Base-by-base conservation (phyloP, 495 filamentous ascomycete species). In the Aspergillus coremiiformis region DNA sequence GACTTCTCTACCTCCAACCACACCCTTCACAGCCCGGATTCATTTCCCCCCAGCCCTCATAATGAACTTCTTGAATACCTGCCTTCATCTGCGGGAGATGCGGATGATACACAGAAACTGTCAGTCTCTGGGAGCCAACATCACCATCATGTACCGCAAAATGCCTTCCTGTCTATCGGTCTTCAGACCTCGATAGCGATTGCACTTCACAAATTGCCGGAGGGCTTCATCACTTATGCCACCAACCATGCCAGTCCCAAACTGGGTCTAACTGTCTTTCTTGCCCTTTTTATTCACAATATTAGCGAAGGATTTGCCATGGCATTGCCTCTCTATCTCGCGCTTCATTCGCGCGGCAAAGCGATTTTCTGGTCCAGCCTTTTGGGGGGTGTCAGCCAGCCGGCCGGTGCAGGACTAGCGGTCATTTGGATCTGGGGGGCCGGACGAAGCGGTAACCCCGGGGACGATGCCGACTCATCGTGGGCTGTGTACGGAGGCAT, bases 221-320 rank as follows among this genome's bases (percentile, higher is more conserved):
- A 98, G 69, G 93, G 93, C 23, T 97, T 98, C 70, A 96, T 98
- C 51, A 98, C 94, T 24, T 98, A 93, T 66, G 92, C 93, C 8
- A 96, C 93, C 11, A 98, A 97, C 67, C 94, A 98, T 55, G 94
- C 89, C 26, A 96, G 86, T 61, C 90, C 93, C 0, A 72, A 74
- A 0, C 83, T 98, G 2, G 93, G 94, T 11, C 78, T 95, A 60
- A 83, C 88, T 30, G 87, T 98, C 29, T 98, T 98, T 73, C 77
- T 97, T 58, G 93, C 93, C 1, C 79, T 98, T 3, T 96, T 93
- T 62, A 91, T 97, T 54, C 93, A 98, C 74, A 98, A 97, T 69
- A 95, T 98, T 54, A 86, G 89, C 42, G 93, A 98, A 69, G 93
- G 93, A 15, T 98, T 97, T 64, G 87, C 89, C 54, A 85, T 98